Percentiles rank a stretch among this genome's conserved stretches.
Conservation (phyloP, 768 basidiomycete genomes). For the Leccinum disarticulatum region DNA sequence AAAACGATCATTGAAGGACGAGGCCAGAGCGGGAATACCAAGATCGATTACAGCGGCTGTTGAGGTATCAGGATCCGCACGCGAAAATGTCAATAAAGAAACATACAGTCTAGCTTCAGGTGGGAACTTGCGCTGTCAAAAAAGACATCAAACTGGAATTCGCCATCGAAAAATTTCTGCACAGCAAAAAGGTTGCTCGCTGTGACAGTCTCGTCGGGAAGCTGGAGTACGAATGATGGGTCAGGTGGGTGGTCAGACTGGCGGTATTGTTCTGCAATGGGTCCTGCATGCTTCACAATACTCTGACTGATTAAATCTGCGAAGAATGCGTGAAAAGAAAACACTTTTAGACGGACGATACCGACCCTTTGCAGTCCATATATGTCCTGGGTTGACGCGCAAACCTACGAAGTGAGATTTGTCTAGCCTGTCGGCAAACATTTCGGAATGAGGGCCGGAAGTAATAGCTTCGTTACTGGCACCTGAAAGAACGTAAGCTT, state of each 20-base stretch:
- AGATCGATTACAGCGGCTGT: constrained; percentile 64
- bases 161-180: constrained; percentile 82
- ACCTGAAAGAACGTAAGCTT: constrained; percentile 40
- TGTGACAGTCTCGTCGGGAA: constrained; percentile 71
- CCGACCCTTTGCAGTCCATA: constrained; percentile 87
- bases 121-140: constrained; percentile 76
- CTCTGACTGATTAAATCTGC: constrained; percentile 64
- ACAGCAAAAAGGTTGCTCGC: constrained; percentile 83
- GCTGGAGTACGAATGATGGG: constrained; percentile 73
- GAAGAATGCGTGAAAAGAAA: not conserved
- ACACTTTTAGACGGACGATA: not conserved
- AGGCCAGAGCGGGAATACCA: constrained; percentile 65
- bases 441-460: constrained; percentile 53
- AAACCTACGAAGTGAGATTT: constrained; percentile 72
- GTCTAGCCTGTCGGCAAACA: constrained; percentile 61
- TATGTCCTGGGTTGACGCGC: constrained; percentile 54
- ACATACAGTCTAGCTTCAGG: constrained; percentile 64
- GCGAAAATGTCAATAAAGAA: not conserved
- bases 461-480: constrained; percentile 55
- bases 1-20: constrained; percentile 68
- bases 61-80: not conserved
- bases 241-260: constrained; percentile 56
- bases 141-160: constrained; percentile 87
- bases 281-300: constrained; percentile 57
- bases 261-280: constrained; percentile 54